Base-by-base conservation (phyloP, 352 stramenopile genomes). In the Globisporangium okanoganense region DNA sequence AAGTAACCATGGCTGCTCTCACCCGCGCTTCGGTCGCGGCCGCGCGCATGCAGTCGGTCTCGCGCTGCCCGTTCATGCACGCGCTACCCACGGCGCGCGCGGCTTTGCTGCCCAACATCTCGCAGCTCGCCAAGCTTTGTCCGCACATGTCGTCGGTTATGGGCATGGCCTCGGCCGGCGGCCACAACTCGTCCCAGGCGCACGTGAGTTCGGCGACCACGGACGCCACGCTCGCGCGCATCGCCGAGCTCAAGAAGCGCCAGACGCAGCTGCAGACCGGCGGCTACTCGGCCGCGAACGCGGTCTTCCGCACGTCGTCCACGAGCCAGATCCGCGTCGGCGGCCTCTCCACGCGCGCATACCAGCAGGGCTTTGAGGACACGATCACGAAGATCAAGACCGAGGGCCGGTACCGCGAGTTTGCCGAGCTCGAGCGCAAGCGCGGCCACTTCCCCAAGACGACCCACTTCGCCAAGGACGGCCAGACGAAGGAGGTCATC, bases 121-220 rank as follows among this genome's bases (percentile, higher is more conserved):
- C 83, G 58, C 82, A 93, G 72, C 66, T 95, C 43, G 84, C 82
- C 24, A 91, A 92, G 67, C 75, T 95, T 49, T 95, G 86, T 47
- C 86, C 86, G 61, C 86, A 95, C 80, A 93, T 95, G 85, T 91
- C 81, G 57, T 77, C 72, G 20, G 62, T 92, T 54, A 93, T 95
- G 83, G 76, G 73, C 61, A 74, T 78, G 24, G 78, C 76, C 5
- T 66, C 71, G 13, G 72, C 69, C 0, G 77, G 78, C 33, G 74
- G 76, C 57, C 38, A 44, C 38, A 65, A 66, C 50, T 72, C 65
- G 65, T 88, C 79, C 40, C 81, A 92, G 67, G 79, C 81, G 54
- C 82, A 90, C 62, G 58, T 77, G 25, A 79, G 78, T 25, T 73
- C 72, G 18, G 73, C 79, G 5, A 69, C 73, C 29, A 85, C 80